Evolutionary conservation across 2,329 filamentous ascomycete genomes (phyloP).

Genomic region (Lachnellula suecica): DNA sequence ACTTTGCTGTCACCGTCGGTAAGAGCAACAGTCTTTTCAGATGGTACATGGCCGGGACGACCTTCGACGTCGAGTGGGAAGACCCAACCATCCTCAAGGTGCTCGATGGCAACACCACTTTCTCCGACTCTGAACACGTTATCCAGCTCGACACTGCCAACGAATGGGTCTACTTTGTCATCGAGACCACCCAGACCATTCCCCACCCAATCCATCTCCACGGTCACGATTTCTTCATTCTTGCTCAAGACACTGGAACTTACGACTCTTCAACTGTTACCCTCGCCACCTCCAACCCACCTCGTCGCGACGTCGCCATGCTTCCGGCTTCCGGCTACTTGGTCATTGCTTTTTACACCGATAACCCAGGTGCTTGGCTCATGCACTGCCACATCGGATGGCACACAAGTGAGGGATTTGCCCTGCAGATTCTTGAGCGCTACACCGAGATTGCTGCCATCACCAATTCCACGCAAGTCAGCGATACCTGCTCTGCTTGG

Average conservation of each 20-base stretch:
- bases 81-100: constrained; percentile 44
- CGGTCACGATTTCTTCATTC: constrained; percentile 48
- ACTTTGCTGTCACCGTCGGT: constrained; percentile 30
- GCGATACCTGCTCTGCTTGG: constrained; percentile 19
- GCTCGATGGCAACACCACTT: constrained; percentile 25
- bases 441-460: constrained; percentile 10
- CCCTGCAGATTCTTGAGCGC: constrained; percentile 47
- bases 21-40: constrained; percentile 37
- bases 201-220: constrained; percentile 45
- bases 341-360: constrained; percentile 26
- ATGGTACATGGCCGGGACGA: constrained; percentile 48
- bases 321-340: constrained; percentile 33
- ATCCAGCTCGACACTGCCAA: constrained; percentile 26
- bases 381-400: constrained; percentile 41
- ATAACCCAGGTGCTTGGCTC: constrained; percentile 31
- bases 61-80: constrained; percentile 46
- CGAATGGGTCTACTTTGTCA: constrained; percentile 32
- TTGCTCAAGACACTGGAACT: constrained; percentile 44
- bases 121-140: constrained; percentile 20
- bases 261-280: constrained; percentile 27
- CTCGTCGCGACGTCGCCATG: constrained; percentile 51
- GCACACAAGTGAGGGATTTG: constrained; percentile 53
- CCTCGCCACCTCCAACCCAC: constrained; percentile 40
- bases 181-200: constrained; percentile 21
- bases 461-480: constrained; percentile 13